Evolutionary conservation across 768 basidiomycete genomes (phyloP).

Genomic region (Trametes punicea): DNA sequence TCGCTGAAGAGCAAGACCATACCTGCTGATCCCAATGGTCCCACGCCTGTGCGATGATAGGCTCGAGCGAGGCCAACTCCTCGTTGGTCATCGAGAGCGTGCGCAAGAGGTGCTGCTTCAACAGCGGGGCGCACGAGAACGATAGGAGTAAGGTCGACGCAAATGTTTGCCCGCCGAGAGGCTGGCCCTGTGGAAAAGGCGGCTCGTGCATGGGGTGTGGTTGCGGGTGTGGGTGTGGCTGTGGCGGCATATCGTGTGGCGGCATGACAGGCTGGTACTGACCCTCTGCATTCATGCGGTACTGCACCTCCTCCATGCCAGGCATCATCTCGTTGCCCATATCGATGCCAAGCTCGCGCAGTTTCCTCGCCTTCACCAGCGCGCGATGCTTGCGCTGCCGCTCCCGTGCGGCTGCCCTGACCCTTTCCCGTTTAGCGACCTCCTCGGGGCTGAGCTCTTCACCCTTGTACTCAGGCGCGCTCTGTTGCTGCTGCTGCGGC

Average conservation of each 20-base stretch:
- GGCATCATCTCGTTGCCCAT: slow-evolving; percentile 73
- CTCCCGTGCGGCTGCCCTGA: slow-evolving; percentile 74
- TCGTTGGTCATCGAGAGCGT: slow-evolving; percentile 74
- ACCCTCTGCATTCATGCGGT: slow-evolving; percentile 48
- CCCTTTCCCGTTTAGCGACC: slow-evolving; percentile 59
- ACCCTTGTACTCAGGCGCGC: slow-evolving; percentile 19
- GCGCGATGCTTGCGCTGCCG: slow-evolving; percentile 80
- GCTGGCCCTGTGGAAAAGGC: slow-evolving; percentile 50
- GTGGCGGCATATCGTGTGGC: slow-evolving; percentile 33
- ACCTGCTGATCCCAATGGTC: slow-evolving; percentile 86
- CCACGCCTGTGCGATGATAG: slow-evolving; percentile 80
- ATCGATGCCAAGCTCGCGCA: slow-evolving; percentile 78
- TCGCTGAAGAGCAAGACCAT: slow-evolving; percentile 21
- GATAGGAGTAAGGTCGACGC: slow-evolving; percentile 75
- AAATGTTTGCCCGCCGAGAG: slow-evolving; percentile 67
- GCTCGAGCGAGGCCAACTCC: slow-evolving; percentile 74
- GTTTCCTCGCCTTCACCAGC: slow-evolving; percentile 74
- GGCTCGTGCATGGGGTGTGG: slow-evolving; percentile 50
- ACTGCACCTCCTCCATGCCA: slow-evolving; percentile 65
- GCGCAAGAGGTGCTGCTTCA: slow-evolving; percentile 74
- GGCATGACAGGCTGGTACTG: slow-evolving; percentile 36
- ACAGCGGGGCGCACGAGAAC: slow-evolving; percentile 67
- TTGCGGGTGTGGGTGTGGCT: slow-evolving; percentile 28
- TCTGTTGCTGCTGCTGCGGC: slow-evolving; percentile 8
- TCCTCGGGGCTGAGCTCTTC: slow-evolving; percentile 52